A percentile compares a stretch with the other conserved stretches of the same genome.
These are phyloP conservation scores for Coemansia sp. DNA, from an alignment of 192 early-diverging fungal genomes.

Conservation along the genomic window DNA sequence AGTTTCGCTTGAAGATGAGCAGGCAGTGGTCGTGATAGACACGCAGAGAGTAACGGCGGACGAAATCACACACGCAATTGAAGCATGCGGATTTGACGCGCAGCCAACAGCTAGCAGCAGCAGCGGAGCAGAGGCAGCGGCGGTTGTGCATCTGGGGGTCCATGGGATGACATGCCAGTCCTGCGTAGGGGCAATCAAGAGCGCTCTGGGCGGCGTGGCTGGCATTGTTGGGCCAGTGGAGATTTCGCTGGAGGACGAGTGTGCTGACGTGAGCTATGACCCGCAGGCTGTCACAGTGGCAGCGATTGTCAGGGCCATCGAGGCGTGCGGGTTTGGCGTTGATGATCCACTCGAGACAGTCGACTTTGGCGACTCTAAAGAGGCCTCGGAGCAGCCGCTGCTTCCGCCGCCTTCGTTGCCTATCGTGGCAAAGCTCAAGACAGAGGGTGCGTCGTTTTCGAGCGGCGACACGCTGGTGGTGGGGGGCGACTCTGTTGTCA, in stretches of 20 bases:
- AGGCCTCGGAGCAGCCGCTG: neutral
- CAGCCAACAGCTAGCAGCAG: neutral
- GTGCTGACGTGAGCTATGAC: slow-evolving; percentile 57
- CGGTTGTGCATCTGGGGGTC: slow-evolving; percentile 4
- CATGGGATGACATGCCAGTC: slow-evolving; percentile 77
- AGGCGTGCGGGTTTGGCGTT: slow-evolving; percentile 64
- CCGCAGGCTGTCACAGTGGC: slow-evolving; percentile 11
- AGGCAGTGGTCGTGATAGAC: slow-evolving; percentile 49
- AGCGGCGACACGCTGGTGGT: slow-evolving; percentile 41
- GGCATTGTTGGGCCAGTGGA: slow-evolving; percentile 57
- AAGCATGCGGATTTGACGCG: slow-evolving; percentile 64
- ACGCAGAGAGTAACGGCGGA: neutral
- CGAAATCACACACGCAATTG: slow-evolving; percentile 53
- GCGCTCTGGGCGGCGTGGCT: slow-evolving; percentile 39
- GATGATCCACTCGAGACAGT: neutral
- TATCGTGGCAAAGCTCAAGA: neutral
- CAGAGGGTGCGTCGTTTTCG: slow-evolving; percentile 17
- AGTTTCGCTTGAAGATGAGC: slow-evolving; percentile 58
- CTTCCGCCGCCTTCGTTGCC: neutral
- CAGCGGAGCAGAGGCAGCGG: neutral
- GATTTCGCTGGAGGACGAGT: slow-evolving; percentile 56
- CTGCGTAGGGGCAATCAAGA: slow-evolving; percentile 70
- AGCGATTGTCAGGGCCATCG: slow-evolving; percentile 52
- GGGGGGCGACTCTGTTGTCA: slow-evolving; percentile 7
- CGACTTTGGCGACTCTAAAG: neutral